Conservation (phyloP, 2,329 filamentous ascomycete species). For the Microsporum ferrugineum region DNA sequence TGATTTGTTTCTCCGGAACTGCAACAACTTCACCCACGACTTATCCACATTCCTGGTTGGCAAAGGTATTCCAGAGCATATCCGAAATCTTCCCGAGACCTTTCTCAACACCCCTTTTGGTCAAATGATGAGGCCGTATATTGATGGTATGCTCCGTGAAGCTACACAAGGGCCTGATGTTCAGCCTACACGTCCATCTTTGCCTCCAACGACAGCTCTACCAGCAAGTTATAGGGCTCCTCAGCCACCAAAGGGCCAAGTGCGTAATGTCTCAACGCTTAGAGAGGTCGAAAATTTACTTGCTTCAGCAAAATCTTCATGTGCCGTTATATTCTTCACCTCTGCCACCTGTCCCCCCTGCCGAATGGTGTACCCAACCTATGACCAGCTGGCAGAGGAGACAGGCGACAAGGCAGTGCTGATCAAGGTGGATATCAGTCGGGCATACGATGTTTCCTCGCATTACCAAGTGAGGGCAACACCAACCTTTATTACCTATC, state of each 20-base stretch:
- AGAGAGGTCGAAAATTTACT: conserved; percentile 52
- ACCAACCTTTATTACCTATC: conserved; percentile 79
- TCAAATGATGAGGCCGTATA: conserved; percentile 70
- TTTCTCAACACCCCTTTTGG: conserved; percentile 82
- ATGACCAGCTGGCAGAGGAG: conserved; percentile 67
- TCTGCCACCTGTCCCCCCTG: conserved; percentile 78
- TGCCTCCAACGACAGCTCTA: conserved; percentile 9
- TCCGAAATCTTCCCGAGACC: conserved; percentile 69
- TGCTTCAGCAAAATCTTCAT: conserved; percentile 49
- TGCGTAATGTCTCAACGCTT: conserved; percentile 51
- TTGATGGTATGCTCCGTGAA: conserved; percentile 52
- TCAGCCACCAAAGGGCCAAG: conserved; percentile 32
- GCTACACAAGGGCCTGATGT: conserved; percentile 47
- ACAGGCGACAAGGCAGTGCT: conserved; percentile 56
- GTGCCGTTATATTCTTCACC: conserved; percentile 83
- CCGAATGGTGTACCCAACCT: conserved; percentile 69
- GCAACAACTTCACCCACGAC: conserved; percentile 95
- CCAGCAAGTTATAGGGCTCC: conserved; percentile 11
- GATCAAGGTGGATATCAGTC: conserved; percentile 71
- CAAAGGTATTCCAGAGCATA: conserved; percentile 76
- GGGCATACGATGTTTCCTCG: conserved; percentile 51
- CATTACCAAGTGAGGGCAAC: conserved; percentile 63
- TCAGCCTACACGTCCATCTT: conserved; percentile 8
- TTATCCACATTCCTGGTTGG: conserved; percentile 82
- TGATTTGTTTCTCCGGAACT: conserved; percentile 82